phyloP scores from a whole-genome alignment of 768 basidiomycete genomes.

The Pisolithus microcarpus region DNA sequence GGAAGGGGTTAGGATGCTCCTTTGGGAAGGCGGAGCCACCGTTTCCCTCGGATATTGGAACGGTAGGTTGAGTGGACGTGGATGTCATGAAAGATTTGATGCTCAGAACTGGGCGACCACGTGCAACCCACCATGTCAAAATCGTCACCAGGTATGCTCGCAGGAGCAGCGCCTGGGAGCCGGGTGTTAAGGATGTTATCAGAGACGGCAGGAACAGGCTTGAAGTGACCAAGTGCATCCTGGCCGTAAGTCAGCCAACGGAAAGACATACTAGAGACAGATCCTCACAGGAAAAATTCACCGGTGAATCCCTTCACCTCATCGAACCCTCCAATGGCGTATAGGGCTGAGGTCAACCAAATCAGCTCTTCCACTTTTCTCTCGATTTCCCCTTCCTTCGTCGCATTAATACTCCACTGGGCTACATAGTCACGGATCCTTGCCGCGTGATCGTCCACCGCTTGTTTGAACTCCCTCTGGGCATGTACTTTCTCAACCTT shows the following conservation, averaged over 20 bases:
- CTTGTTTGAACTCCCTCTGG: constrained; percentile 12
- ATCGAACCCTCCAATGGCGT: constrained; percentile 48
- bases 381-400: constrained; percentile 33
- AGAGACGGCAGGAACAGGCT: constrained; percentile 23
- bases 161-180: constrained; percentile 20
- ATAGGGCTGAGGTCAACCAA: constrained; percentile 51
- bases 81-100: constrained; percentile 25
- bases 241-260: not conserved
- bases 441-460: not conserved
- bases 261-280: not conserved
- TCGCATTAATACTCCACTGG: constrained; percentile 37
- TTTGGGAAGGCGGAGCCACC: not conserved
- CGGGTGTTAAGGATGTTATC: constrained; percentile 10
- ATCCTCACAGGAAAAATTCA: constrained; percentile 45
- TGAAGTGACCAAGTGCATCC: constrained; percentile 26
- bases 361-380: constrained; percentile 56
- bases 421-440: constrained; percentile 19
- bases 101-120: constrained; percentile 24
- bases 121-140: constrained; percentile 24
- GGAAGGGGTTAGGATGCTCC: constrained; percentile 28
- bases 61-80: constrained; percentile 8
- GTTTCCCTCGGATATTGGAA: not conserved
- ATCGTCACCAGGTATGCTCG: constrained; percentile 21
- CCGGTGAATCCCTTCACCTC: constrained; percentile 40
- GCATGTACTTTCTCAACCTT: constrained; percentile 4